Base-by-base conservation (phyloP, 768 basidiomycete genomes). In the Mycena capillaripes region DNA sequence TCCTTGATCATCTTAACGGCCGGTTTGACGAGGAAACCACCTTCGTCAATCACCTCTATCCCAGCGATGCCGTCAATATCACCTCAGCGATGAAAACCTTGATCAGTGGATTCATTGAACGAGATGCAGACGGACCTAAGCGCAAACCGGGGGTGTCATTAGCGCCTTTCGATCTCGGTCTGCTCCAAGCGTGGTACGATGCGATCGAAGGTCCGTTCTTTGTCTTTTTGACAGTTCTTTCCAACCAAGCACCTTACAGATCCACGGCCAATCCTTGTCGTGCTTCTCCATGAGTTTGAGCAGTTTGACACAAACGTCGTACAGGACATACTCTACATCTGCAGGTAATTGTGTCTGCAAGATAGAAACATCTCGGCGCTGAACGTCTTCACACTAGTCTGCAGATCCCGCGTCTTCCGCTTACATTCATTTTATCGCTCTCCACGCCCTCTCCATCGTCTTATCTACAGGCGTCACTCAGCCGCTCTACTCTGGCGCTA, bases 231-330 rank as follows among this genome's bases (percentile, higher is more conserved):
- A 14, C 7, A 3, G 7, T 29, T 9, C 23, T 30, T 44, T 19
- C 23, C 40, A 14, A 21, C 5, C 17, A 46, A 56, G 30, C 46
- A 2, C 5, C 3, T 3, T 27, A 12, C 65, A 62, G 71, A 67
- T 27, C 29, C 66, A 27, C 69, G 72, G 14, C 86, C 77, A 12
- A 81, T 85, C 42, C 85, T 95, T 4, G 84, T 91, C 27, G 83
- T 93, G 11, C 76, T 95, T 16, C 76, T 95, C 25, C 92, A 94
- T 66, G 91, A 93, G 66, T 94, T 95, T 73, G 94, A 95, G 76
- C 89, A 91, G 76, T 89, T 93, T 58, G 92, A 93, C 66, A 81
- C 88, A 0, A 64, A 73, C 2, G 85, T 95, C 3, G 79, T 95
- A 57, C 89, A 92, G 76, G 93, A 95, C 75, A 76, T 94, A 21